Conservation (phyloP, 2,329 filamentous ascomycete genomes). For the Huntiella moniliformis region DNA sequence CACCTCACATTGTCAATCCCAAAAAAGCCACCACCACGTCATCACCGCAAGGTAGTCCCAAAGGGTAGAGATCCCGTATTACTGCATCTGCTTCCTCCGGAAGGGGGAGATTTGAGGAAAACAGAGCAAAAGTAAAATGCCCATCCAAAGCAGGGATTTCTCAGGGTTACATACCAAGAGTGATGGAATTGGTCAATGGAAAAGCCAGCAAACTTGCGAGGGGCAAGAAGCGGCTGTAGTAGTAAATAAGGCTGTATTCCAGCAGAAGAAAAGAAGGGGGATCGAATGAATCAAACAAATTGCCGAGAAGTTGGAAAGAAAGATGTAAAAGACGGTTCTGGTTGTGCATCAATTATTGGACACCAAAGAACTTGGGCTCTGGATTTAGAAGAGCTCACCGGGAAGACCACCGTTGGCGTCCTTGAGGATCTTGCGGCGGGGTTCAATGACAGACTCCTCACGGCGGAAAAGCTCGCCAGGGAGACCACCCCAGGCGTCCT, state of each 20-base stretch:
- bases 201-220: background rate
- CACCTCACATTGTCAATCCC: background rate
- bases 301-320: background rate
- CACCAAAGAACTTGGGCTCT: background rate
- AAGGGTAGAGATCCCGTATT: background rate
- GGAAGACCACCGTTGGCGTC: background rate
- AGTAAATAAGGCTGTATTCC: background rate
- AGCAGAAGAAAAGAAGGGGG: background rate
- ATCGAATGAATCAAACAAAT: background rate
- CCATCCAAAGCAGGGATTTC: background rate
- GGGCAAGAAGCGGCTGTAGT: background rate
- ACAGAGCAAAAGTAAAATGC: background rate
- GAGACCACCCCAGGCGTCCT: background rate
- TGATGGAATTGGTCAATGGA: background rate
- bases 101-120: background rate
- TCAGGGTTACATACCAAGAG: background rate
- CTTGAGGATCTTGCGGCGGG: background rate
- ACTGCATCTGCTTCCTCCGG: background rate
- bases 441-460: too few species aligned
- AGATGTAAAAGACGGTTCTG: background rate
- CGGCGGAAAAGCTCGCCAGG: too few species aligned
- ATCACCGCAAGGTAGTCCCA: background rate
- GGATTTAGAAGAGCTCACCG: background rate
- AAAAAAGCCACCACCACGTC: background rate
- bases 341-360: background rate